These are phyloP conservation scores for Oidiodendron maius DNA, from an alignment of 495 filamentous ascomycete genomes.

Conservation along the genomic window DNA sequence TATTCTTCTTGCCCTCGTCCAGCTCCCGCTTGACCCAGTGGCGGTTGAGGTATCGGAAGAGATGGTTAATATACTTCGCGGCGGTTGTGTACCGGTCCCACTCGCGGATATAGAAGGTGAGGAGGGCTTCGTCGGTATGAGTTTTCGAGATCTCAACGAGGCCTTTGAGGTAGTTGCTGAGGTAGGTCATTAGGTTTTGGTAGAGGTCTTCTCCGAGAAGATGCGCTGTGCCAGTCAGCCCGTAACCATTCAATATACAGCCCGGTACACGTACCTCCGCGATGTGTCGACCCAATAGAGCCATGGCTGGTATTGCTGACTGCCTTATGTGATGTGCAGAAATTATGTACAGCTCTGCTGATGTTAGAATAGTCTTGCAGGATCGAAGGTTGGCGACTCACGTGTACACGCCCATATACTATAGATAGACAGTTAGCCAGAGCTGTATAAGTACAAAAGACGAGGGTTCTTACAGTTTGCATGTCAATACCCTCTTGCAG, in stretches of 20 bases:
- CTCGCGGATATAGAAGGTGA: conserved; percentile 93
- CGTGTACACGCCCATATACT: conserved; percentile 99
- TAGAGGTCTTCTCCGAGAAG: conserved; percentile 96
- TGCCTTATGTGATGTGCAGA: conserved; percentile 97
- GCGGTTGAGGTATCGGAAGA: conserved; percentile 94
- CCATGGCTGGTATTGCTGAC: conserved; percentile 39
- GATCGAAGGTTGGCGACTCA: conserved; percentile 32
- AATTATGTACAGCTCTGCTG: conserved; percentile 88
- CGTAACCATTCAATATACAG: background rate
- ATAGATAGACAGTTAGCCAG: conserved; percentile 14
- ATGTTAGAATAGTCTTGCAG: conserved; percentile 17
- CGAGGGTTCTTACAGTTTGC: conserved; percentile 57
- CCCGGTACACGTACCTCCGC: conserved; percentile 59
- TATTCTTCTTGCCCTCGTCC: conserved; percentile 97
- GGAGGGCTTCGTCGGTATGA: conserved; percentile 83
- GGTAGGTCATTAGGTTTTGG: conserved; percentile 77
- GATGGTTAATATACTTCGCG: conserved; percentile 92
- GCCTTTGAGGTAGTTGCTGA: conserved; percentile 64
- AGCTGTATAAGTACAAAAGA: background rate
- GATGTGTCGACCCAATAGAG: conserved; percentile 53
- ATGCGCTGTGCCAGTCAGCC: conserved; percentile 61
- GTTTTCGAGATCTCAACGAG: conserved; percentile 63
- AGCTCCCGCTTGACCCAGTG: conserved; percentile 99
- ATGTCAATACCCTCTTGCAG: conserved; percentile 90
- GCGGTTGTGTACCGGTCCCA: conserved; percentile 94